A percentile compares a stretch with the other conserved stretches of the same genome.
Evolutionary conservation across 2,329 filamentous ascomycete genomes (phyloP).

Genomic region (Nothophoma quercina): DNA sequence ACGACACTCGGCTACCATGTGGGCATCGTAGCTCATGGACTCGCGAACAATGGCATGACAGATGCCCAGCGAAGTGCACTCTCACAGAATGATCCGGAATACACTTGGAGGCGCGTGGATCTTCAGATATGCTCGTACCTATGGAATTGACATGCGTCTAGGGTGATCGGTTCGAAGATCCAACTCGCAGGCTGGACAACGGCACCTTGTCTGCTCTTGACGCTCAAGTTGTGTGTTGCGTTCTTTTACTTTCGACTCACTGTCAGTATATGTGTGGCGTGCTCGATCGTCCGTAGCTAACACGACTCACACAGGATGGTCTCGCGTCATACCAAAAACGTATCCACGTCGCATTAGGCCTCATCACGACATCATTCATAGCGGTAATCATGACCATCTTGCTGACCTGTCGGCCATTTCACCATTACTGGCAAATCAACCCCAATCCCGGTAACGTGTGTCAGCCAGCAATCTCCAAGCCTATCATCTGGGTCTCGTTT

Average conservation of each 20-base stretch:
- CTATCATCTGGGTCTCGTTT: conserved; percentile 38
- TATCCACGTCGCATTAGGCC: conserved; percentile 58
- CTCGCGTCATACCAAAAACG: conserved; percentile 17
- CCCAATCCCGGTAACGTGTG: conserved; percentile 60
- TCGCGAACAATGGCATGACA: conserved; percentile 61
- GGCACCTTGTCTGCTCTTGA: conserved; percentile 62
- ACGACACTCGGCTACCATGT: conserved; percentile 60
- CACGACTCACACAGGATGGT: conserved; percentile 7
- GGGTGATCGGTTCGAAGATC: conserved; percentile 61
- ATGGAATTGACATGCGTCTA: conserved; percentile 40
- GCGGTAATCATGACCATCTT: conserved; percentile 60
- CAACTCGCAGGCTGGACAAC: conserved; percentile 63
- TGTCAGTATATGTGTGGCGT: conserved; percentile 15
- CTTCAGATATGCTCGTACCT: neutral
- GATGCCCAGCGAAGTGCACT: conserved; percentile 52
- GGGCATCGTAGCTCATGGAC: conserved; percentile 59
- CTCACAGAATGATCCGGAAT: conserved; percentile 19
- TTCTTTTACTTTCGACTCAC: conserved; percentile 63
- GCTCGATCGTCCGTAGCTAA: neutral
- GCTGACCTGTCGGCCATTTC: conserved; percentile 61
- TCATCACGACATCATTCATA: conserved; percentile 60
- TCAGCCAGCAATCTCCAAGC: conserved; percentile 19
- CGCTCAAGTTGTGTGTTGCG: conserved; percentile 63
- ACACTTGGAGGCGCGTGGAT: conserved; percentile 11
- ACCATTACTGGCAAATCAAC: conserved; percentile 66